Evolutionary conservation across 768 basidiomycete genomes (phyloP).

Genomic region (Lactarius akahatsu): DNA sequence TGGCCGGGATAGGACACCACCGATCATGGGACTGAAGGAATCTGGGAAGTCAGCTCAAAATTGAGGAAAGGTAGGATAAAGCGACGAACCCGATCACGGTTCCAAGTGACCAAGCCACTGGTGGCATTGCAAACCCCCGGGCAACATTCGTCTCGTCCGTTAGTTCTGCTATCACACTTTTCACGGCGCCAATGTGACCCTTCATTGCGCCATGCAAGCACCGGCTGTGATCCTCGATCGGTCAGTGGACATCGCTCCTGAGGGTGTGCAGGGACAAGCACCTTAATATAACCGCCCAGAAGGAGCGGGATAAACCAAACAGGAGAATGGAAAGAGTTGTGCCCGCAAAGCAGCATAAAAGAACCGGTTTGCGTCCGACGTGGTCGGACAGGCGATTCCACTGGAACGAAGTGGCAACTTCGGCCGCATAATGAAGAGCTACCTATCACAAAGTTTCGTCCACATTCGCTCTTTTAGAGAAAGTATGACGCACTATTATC

Average conservation of each 20-base stretch:
- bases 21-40: slow-evolving; percentile 26
- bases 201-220: not conserved
- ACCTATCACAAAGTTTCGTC: not conserved
- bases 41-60: not conserved
- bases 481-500: not conserved
- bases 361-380: not conserved
- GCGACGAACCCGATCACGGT: slow-evolving; percentile 17
- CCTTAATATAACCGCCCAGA: not conserved
- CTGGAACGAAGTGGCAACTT: not conserved
- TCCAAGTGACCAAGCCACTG: not conserved
- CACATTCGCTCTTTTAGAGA: not conserved
- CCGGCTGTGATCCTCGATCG: not conserved
- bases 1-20: slow-evolving; percentile 30
- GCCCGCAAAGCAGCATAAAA: not conserved
- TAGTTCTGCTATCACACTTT: not conserved
- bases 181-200: not conserved
- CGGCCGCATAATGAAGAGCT: not conserved
- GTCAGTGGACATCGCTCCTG: not conserved
- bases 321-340: not conserved
- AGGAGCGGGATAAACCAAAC: not conserved
- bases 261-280: not conserved
- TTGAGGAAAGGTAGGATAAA: not conserved
- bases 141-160: not conserved
- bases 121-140: not conserved
- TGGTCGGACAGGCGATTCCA: not conserved